Evolutionary conservation across 2,329 filamentous ascomycete species (phyloP).

Genomic region (Nakataea oryzae): DNA sequence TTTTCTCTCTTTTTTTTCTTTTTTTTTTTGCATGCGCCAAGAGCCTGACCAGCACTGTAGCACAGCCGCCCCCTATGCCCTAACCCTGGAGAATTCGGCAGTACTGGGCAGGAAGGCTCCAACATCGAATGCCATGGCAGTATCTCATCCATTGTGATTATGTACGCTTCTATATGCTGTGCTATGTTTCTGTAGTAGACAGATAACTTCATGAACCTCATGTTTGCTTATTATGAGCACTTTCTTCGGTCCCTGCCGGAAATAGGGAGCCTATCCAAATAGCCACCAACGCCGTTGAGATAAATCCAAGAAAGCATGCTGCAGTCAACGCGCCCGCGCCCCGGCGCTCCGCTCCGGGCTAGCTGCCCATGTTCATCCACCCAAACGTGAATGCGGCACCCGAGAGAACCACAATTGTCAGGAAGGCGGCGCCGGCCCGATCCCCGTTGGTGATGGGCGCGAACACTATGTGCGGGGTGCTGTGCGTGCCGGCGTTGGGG

Average conservation of each 20-base stretch:
- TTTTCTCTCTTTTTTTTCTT: no score
- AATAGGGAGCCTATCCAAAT: no score
- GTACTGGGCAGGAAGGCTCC: no score
- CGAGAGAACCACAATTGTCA: constrained; percentile 19
- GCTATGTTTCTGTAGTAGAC: no score
- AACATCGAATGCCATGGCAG: no score
- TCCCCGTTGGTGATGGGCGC: constrained; percentile 19
- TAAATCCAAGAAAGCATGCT: not conserved
- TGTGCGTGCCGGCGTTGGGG: constrained; percentile 16
- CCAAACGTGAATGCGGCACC: constrained; percentile 19
- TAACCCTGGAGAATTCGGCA: not conserved
- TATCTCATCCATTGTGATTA: no score
- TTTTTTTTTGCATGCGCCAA: not conserved
- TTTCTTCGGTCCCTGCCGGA: not conserved
- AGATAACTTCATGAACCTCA: no score
- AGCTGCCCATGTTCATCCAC: constrained; percentile 19
- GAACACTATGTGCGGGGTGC: not conserved
- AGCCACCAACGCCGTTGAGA: not conserved
- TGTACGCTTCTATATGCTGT: no score
- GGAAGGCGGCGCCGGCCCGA: constrained; percentile 27
- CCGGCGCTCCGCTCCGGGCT: not conserved
- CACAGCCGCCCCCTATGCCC: not conserved
- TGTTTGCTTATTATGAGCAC: not conserved
- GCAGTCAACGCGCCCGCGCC: no score
- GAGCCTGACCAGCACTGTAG: no score